These are phyloP conservation scores for Kwoniella mangroviensis DNA, from an alignment of 768 basidiomycete species.

Conservation along the genomic window DNA sequence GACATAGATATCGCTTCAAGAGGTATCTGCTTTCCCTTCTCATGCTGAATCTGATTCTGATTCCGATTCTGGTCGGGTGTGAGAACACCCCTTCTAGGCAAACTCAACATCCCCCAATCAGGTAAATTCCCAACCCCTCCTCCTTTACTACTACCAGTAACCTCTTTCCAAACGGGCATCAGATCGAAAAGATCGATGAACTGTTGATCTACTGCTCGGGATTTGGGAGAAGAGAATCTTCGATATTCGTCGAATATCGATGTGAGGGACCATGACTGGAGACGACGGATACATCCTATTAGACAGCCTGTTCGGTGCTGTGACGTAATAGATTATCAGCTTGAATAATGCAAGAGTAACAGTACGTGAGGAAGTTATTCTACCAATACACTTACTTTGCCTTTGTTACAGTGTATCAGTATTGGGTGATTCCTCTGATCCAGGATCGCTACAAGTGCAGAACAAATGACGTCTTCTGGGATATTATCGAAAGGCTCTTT, in stretches of 20 bases:
- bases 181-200: slow-evolving; percentile 59
- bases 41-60: background rate
- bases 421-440: slow-evolving; percentile 59
- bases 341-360: too few relatives aligned
- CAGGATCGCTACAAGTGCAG: slow-evolving; percentile 57
- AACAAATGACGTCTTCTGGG: slow-evolving; percentile 58
- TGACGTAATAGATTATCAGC: background rate
- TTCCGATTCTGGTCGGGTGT: background rate
- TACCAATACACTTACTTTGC: slow-evolving; percentile 60
- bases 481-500: slow-evolving; percentile 57
- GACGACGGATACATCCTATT: slow-evolving; percentile 58
- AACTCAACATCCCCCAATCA: slow-evolving; percentile 45
- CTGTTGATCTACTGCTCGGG: slow-evolving; percentile 58
- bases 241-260: slow-evolving; percentile 58
- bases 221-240: slow-evolving; percentile 58
- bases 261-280: slow-evolving; percentile 58
- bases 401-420: slow-evolving; percentile 61
- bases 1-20: background rate
- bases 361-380: too few relatives aligned
- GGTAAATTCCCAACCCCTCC: slow-evolving; percentile 47
- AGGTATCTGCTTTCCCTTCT: background rate
- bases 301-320: slow-evolving; percentile 61
- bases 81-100: slow-evolving; percentile 19
- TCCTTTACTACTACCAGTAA: slow-evolving; percentile 16
- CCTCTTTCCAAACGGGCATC: slow-evolving; percentile 45